Conservation (phyloP, 306 rosid species). For the Gillenia trifoliata region DNA sequence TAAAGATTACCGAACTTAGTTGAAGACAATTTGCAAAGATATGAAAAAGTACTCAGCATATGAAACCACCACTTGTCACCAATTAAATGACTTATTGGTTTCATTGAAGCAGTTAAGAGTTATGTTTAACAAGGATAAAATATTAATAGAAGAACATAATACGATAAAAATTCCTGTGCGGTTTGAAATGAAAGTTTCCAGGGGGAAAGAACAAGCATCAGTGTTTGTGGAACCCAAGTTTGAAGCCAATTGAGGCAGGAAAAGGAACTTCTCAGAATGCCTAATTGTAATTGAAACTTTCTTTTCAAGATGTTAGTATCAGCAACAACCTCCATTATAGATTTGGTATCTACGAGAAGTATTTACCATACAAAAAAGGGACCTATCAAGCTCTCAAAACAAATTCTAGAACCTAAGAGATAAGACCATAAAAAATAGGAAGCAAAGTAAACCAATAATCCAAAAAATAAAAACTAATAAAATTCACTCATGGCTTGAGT, state of each 20-base stretch:
- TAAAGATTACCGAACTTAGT: not conserved
- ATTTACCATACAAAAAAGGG: not conserved
- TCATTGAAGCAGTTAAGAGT: not conserved
- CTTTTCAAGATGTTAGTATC: not conserved
- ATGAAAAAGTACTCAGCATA: not conserved
- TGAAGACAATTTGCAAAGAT: not conserved
- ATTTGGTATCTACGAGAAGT: not conserved
- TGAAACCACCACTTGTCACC: not conserved
- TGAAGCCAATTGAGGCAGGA: not conserved
- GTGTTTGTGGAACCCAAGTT: not conserved
- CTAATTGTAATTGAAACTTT: not conserved
- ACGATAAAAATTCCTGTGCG: not conserved
- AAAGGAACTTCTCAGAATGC: not conserved
- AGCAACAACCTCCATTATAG: not conserved
- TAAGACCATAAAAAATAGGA: not conserved
- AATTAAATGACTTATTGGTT: not conserved
- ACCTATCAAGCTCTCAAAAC: not conserved
- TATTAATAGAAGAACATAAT: not conserved
- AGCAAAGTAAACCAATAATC: not conserved
- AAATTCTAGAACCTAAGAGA: not conserved
- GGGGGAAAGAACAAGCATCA: not conserved
- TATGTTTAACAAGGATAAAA: not conserved
- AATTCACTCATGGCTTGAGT: not conserved
- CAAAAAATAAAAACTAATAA: not conserved
- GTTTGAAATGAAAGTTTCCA: not conserved